These are phyloP conservation scores for Monosporascus sp. DNA, from an alignment of 2,329 filamentous ascomycete genomes.

Conservation along the genomic window DNA sequence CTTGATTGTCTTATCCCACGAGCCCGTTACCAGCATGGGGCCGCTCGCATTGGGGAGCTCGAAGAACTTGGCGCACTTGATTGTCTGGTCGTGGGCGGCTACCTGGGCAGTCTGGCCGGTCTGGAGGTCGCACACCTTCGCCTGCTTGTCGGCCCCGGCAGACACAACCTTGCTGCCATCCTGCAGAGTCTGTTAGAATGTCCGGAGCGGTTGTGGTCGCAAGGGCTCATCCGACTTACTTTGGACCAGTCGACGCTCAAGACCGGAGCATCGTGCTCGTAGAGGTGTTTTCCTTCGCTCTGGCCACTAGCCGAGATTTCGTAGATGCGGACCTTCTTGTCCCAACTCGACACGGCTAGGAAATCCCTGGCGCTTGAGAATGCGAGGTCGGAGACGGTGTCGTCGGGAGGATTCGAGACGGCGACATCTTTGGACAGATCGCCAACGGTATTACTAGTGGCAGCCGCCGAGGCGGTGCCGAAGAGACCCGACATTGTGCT, in stretches of 20 bases:
- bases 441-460: constrained; percentile 66
- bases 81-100: constrained; percentile 77
- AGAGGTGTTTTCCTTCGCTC: constrained; percentile 78
- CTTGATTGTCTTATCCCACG: constrained; percentile 86
- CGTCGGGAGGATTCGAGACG: constrained; percentile 72
- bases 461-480: constrained; percentile 46
- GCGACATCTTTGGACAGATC: constrained; percentile 87
- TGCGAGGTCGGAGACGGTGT: constrained; percentile 81
- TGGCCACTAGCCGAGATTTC: constrained; percentile 75
- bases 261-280: constrained; percentile 81
- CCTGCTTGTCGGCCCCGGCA: constrained; percentile 84
- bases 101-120: constrained; percentile 65
- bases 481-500: constrained; percentile 60
- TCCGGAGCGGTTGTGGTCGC: not conserved
- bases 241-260: constrained; percentile 83
- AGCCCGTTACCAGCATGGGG: constrained; percentile 86
- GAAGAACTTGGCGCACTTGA: constrained; percentile 74
- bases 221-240: constrained; percentile 45
- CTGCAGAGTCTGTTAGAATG: constrained; percentile 40
- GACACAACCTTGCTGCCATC: constrained; percentile 87
- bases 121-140: constrained; percentile 79
- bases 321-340: constrained; percentile 96
- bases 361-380: constrained; percentile 67
- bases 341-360: constrained; percentile 89
- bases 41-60: constrained; percentile 57